Evolutionary conservation across 331 rosid species (phyloP).

Genomic region (Acacia concinna): DNA sequence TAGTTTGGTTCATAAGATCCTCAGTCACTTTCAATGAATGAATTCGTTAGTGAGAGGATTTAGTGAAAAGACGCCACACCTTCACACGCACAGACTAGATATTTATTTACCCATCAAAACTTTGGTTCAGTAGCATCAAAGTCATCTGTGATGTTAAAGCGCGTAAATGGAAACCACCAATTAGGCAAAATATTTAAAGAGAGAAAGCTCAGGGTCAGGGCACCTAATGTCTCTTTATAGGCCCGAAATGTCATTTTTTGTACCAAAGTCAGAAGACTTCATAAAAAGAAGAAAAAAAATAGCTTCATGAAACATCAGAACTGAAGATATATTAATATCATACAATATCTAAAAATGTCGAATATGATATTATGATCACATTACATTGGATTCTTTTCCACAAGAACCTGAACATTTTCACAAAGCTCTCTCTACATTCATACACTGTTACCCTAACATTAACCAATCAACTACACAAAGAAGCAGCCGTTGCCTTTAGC

Average conservation of each 20-base stretch:
- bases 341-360: slow-evolving; percentile 5
- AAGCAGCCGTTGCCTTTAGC: neutral
- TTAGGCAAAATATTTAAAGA: neutral
- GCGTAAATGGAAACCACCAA: neutral
- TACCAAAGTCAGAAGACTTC: neutral
- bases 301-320: neutral
- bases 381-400: neutral
- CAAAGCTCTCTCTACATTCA: slow-evolving; percentile 18
- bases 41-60: neutral
- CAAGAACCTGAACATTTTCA: neutral
- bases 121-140: neutral
- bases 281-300: neutral
- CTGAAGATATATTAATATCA: neutral
- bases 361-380: neutral
- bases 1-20: neutral
- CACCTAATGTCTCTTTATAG: neutral
- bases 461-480: neutral
- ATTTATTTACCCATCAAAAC: neutral
- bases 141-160: neutral
- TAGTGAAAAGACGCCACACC: neutral
- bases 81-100: too few relatives aligned
- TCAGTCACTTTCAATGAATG: neutral
- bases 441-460: neutral
- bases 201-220: neutral
- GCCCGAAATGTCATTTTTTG: neutral